Base-by-base conservation (phyloP, 2,329 filamentous ascomycete genomes). In the Fusarium albidum region DNA sequence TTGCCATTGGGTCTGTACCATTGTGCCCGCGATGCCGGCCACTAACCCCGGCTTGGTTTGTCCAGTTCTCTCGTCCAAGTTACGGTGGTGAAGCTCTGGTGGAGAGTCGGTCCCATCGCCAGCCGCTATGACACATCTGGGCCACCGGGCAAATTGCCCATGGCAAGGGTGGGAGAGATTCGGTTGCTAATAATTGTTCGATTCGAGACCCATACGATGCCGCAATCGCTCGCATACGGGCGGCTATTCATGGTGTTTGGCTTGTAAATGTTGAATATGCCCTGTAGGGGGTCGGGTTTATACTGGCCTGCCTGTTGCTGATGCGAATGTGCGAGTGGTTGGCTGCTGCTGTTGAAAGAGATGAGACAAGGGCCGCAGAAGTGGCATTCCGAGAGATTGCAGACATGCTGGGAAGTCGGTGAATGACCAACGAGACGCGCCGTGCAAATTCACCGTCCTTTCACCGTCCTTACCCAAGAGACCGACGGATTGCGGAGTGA, bases 131-230 rank as follows among this genome's bases (percentile, higher is more conserved):
- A 60, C 52, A 60, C 46, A 63, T 43, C 42, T 45, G 37, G 29
- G 13, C 37, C 38, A 47, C 39, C 38, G 49, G 25, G 47, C 52
- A 57, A 50, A 57, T 54, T 54, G 43, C 34, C 38, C 39, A 57
- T 57, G 49, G 48, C 51, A 58, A 52, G 59, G 52, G 51, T 56
- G 21, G 41, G 40, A 25, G 33, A 55, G 54, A 57, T 53, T 55
- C 51, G 43, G 47, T 61, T 65, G 57, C 54, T 56, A 59, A 61
- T 61, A 54, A 52, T 59, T 62, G 55, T 56, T 59, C 51, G 55
- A 56, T 61, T 40, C 9, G 34, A 38, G 52, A 46, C 33, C 39
- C 40, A 53, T 52, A 28, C 38, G 15, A 42, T 39, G 51, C 55
- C 43, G 31, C 52, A 53, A 45, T 62, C 15, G 33, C 26, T 61